Evolutionary conservation across 305 asterid genomes (phyloP).

Genomic region (Fraxinus dipetala): DNA sequence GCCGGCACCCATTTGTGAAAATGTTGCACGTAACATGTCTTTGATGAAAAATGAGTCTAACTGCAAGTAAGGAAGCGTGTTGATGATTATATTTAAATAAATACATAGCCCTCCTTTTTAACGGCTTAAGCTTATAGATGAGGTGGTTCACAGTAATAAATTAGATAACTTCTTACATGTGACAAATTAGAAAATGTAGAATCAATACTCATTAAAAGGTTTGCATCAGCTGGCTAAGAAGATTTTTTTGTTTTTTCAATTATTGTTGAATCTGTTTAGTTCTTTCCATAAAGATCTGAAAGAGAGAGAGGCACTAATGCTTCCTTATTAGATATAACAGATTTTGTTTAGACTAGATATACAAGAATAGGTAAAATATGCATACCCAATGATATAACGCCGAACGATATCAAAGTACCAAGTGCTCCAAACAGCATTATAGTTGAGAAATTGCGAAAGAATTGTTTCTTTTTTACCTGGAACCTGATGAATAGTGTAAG

Average conservation of each 20-base stretch:
- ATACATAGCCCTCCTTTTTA: not conserved
- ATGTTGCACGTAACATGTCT: not conserved
- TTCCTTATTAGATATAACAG: not conserved
- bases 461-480: conserved; percentile 94
- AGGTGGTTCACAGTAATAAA: not conserved
- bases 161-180: not conserved
- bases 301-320: not conserved
- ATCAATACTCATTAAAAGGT: not conserved
- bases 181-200: not conserved
- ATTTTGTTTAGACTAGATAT: conserved; percentile 5
- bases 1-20: not conserved
- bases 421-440: conserved; percentile 84
- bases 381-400: conserved; percentile 77
- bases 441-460: conserved; percentile 91
- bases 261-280: not conserved
- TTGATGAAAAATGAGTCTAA: not conserved
- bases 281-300: conserved; percentile 5
- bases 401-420: conserved; percentile 89
- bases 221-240: conserved; percentile 17
- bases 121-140: not conserved
- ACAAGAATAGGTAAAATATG: conserved; percentile 14
- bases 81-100: not conserved
- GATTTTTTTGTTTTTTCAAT: not conserved
- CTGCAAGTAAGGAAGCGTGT: not conserved
- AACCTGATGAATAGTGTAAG: conserved; percentile 57